Evolutionary conservation across 2,329 filamentous ascomycete species (phyloP).

Genomic region (Amylocarpus encephaloides): DNA sequence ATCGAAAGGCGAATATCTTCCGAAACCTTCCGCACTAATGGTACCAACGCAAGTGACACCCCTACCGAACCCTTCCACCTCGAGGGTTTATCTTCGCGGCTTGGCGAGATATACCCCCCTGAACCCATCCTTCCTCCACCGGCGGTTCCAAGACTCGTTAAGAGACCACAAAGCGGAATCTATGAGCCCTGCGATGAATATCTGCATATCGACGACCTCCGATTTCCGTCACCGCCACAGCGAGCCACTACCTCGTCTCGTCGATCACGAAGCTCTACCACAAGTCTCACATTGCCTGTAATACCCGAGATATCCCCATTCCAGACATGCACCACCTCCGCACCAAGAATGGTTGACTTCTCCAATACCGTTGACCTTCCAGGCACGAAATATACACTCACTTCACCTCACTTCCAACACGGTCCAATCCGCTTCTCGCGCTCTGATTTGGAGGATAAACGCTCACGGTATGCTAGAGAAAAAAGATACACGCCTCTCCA

Average conservation of each 20-base stretch:
- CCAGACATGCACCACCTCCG: constrained; percentile 1
- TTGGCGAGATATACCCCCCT: constrained; percentile 31
- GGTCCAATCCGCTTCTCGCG: constrained; percentile 46
- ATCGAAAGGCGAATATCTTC: constrained; percentile 16
- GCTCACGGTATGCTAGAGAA: not conserved
- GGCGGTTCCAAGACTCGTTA: not conserved
- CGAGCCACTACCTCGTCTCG: too few species aligned
- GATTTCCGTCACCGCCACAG: too few species aligned
- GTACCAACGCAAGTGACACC: constrained; percentile 32
- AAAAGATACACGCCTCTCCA: not conserved
- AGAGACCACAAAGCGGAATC: not conserved
- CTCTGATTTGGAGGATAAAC: constrained; percentile 16
- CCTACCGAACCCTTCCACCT: constrained; percentile 46
- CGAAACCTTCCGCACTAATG: constrained; percentile 19
- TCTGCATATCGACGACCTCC: not conserved
- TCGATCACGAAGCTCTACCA: not conserved
- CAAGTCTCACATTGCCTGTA: not conserved
- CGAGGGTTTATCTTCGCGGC: constrained; percentile 40
- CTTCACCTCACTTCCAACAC: constrained; percentile 45
- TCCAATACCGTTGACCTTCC: constrained; percentile 33
- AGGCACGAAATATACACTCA: constrained; percentile 42
- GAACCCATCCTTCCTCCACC: constrained; percentile 2
- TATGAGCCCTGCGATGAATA: not conserved
- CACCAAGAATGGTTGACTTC: not conserved
- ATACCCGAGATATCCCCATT: too few species aligned